Base-by-base conservation (phyloP, 208 protist species). In the Wallacemonas sp. region DNA sequence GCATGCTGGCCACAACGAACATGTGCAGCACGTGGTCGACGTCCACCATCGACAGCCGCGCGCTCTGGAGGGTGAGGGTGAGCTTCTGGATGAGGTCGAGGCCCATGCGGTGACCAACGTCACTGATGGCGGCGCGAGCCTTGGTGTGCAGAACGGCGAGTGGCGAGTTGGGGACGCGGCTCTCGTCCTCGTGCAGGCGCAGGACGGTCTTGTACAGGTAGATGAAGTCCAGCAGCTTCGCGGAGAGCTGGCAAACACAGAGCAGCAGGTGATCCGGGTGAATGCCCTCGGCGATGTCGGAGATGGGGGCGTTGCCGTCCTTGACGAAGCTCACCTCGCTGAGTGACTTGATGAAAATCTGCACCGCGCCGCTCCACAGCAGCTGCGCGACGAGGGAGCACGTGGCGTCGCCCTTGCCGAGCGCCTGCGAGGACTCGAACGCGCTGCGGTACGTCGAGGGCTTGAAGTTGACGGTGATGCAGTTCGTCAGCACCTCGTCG, bases 11-110 rank as follows among this genome's bases (percentile, higher is more conserved):
- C 17, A 93, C 76, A 33, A 88, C 80, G 55, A 93, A 93, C 19
- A 90, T 55, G 60, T 95, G 90, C 71, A 95, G 67, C 43, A 87
- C 82, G 26, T 68, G 82, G 61, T 91, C 87, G 12, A 87, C 41
- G 64, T 90, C 85, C 33, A 90, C 64, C 11, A 55, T 57, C 33
- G 65, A 29, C 21, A 91, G 71, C 1, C 66, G 74, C 26, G 71
- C 67, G 62, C 73, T 73, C 8, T 76, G 60, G 24, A 95, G 68
- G 19, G 78, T 70, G 36, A 85, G 68, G 1, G 68, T 76, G 26
- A 95, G 43, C 67, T 95, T 95, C 68, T 93, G 79, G 8, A 88
- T 65, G 16, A 95, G 58, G 60, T 95, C 89, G 34, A 72, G 61
- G 29, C 78, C 86, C 39, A 93, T 75, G 32, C 78, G 78, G 49